These are phyloP conservation scores for Ramularia endophylla DNA, from an alignment of 2,329 filamentous ascomycete species.

Conservation along the genomic window DNA sequence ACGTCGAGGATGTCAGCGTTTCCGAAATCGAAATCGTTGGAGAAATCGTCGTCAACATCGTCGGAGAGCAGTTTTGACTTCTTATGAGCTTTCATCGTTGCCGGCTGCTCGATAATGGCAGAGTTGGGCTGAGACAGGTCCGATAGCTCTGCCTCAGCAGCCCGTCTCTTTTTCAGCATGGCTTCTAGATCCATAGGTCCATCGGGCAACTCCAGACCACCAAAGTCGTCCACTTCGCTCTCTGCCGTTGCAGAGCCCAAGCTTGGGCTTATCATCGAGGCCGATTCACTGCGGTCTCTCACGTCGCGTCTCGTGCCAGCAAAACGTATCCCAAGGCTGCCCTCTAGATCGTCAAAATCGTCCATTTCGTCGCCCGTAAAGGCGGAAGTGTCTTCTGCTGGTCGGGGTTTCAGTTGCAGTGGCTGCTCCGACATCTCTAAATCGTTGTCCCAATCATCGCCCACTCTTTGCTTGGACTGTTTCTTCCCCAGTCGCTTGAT, in stretches of 20 bases:
- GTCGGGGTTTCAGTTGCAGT: conserved; percentile 38
- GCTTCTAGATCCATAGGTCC: conserved; percentile 79
- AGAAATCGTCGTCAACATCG: conserved; percentile 62
- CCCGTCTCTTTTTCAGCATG: conserved; percentile 66
- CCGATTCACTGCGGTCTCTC: conserved; percentile 78
- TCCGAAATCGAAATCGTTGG: conserved; percentile 80
- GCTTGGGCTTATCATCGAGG: conserved; percentile 86
- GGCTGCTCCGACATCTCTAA: conserved; percentile 39
- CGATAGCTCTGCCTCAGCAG: conserved; percentile 35
- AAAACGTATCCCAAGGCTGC: conserved; percentile 83
- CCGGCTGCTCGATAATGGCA: conserved; percentile 29
- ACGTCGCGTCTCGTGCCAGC: conserved; percentile 75
- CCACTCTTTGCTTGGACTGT: conserved; percentile 39
- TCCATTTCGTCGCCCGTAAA: conserved; percentile 46
- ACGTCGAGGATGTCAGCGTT: conserved; percentile 71
- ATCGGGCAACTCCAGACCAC: conserved; percentile 78
- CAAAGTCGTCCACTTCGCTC: conserved; percentile 88
- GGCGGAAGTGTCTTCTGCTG: conserved; percentile 27
- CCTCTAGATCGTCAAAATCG: conserved; percentile 90
- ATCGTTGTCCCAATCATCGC: conserved; percentile 48
- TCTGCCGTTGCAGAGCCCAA: conserved; percentile 89
- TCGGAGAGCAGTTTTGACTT: conserved; percentile 29
- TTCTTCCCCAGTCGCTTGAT: conserved; percentile 77
- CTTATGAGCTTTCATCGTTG: conserved; percentile 32
- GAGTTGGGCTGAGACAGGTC: conserved; percentile 26